phyloP scores from a whole-genome alignment of 257 asterid genomes.

The Lycium ferocissimum region DNA sequence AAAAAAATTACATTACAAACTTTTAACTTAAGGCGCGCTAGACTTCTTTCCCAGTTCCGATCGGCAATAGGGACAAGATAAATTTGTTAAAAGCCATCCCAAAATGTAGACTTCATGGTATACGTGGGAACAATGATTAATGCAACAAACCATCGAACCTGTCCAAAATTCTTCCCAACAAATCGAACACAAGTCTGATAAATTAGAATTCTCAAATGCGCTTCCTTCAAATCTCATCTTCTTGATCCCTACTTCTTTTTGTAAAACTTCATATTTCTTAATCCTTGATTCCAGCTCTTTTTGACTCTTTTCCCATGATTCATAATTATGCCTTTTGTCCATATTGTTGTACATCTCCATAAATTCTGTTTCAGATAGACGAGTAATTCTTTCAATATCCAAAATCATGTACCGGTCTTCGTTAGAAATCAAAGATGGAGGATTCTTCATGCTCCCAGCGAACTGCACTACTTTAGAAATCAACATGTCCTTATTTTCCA shows the following conservation, averaged over 20 bases:
- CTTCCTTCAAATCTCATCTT: background rate
- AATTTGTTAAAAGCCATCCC: background rate
- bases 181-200: background rate
- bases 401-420: background rate
- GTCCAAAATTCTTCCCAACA: background rate
- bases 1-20: background rate
- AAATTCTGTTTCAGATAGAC: background rate
- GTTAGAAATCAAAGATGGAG: no score
- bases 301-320: background rate
- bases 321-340: background rate
- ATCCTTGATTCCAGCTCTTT: background rate
- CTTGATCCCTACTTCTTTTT: background rate
- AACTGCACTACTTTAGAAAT: background rate
- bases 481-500: background rate
- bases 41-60: background rate
- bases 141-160: background rate
- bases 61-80: conserved; percentile 21
- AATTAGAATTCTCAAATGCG: background rate
- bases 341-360: background rate
- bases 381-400: background rate
- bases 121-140: background rate
- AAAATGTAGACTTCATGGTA: background rate
- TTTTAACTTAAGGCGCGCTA: background rate
- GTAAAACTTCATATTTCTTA: background rate
- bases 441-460: background rate